Evolutionary conservation across 2,329 filamentous ascomycete genomes (phyloP).

Genomic region (Phyllosticta citriasiana): DNA sequence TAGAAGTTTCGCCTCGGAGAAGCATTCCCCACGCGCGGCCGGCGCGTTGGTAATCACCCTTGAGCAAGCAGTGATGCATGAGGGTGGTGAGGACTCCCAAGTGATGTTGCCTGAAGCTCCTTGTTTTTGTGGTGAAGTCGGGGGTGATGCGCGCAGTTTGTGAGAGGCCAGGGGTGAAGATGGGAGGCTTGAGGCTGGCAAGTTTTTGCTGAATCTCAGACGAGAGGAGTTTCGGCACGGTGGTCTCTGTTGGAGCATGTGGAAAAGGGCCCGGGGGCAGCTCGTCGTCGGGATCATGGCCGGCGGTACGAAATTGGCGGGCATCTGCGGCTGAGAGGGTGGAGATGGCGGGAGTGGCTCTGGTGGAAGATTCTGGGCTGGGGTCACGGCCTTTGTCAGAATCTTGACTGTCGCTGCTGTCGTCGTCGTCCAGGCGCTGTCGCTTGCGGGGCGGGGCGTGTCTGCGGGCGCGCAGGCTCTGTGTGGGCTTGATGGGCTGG

Average conservation of each 20-base stretch:
- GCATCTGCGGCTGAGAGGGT: constrained; percentile 14
- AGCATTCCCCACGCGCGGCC: constrained; percentile 67
- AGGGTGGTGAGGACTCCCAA: constrained; percentile 58
- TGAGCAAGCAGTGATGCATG: constrained; percentile 61
- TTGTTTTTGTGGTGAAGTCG: constrained; percentile 10
- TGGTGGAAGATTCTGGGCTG: constrained; percentile 14
- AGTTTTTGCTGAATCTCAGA: constrained; percentile 30
- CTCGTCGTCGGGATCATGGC: constrained; percentile 28
- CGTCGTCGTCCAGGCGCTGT: constrained; percentile 17
- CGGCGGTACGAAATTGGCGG: constrained; percentile 30
- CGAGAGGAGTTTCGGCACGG: neutral
- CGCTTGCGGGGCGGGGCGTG: constrained; percentile 17
- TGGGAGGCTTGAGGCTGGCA: constrained; percentile 30
- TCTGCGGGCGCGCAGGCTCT: constrained; percentile 24
- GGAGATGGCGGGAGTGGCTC: constrained; percentile 3
- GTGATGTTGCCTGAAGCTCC: constrained; percentile 42
- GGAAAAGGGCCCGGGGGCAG: constrained; percentile 36
- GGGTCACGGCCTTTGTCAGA: constrained; percentile 12
- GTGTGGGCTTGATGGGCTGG: constrained; percentile 4
- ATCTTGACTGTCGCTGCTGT: constrained; percentile 10
- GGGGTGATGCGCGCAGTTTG: neutral
- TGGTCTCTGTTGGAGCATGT: constrained; percentile 25
- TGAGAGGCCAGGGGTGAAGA: constrained; percentile 21
- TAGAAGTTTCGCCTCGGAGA: constrained; percentile 49
- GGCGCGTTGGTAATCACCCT: constrained; percentile 61